A percentile compares a stretch with the other conserved stretches of the same genome.
Conservation (phyloP, 1,284 basidiomycete genomes). For the Agaricales sp. region DNA sequence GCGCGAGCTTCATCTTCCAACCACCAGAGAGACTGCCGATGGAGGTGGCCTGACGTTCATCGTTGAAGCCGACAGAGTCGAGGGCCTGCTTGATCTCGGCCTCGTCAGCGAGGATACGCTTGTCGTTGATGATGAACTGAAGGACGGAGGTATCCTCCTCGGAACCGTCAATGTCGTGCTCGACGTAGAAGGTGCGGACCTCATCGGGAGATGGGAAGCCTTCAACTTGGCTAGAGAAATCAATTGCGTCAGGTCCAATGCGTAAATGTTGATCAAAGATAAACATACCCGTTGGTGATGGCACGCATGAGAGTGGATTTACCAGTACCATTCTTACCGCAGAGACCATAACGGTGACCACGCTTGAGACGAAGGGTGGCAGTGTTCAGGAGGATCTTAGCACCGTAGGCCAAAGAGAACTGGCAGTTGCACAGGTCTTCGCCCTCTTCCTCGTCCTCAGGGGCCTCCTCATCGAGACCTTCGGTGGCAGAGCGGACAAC, state of each 20-base stretch:
- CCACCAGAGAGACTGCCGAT: slow-evolving; percentile 96
- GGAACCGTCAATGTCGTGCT: slow-evolving; percentile 96
- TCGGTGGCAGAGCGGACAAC: slow-evolving; percentile 83
- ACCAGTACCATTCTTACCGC: slow-evolving; percentile 96
- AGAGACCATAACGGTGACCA: slow-evolving; percentile 97
- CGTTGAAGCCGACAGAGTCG: slow-evolving; percentile 85
- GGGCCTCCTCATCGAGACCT: slow-evolving; percentile 56
- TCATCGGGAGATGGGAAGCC: slow-evolving; percentile 95
- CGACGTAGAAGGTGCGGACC: slow-evolving; percentile 97
- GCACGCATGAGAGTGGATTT: slow-evolving; percentile 98
- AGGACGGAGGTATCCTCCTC: slow-evolving; percentile 90
- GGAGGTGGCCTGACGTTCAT: slow-evolving; percentile 75
- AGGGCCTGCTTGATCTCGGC: slow-evolving; percentile 76
- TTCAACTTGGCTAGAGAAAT: slow-evolving; percentile 69
- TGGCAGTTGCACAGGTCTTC: slow-evolving; percentile 98
- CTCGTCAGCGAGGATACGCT: slow-evolving; percentile 68
- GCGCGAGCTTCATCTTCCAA: slow-evolving; percentile 99
- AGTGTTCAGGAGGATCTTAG: slow-evolving; percentile 96
- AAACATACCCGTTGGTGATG: slow-evolving; percentile 68
- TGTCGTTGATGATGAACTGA: slow-evolving; percentile 81
- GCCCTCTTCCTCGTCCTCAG: slow-evolving; percentile 91
- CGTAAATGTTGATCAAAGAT: slow-evolving; percentile 4
- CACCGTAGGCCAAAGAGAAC: slow-evolving; percentile 97
- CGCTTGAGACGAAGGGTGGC: slow-evolving; percentile 95
- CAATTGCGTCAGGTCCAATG: slow-evolving; percentile 3